These are phyloP conservation scores for Xylaria sp. DNA, from an alignment of 2,329 filamentous ascomycete genomes.

Conservation along the genomic window DNA sequence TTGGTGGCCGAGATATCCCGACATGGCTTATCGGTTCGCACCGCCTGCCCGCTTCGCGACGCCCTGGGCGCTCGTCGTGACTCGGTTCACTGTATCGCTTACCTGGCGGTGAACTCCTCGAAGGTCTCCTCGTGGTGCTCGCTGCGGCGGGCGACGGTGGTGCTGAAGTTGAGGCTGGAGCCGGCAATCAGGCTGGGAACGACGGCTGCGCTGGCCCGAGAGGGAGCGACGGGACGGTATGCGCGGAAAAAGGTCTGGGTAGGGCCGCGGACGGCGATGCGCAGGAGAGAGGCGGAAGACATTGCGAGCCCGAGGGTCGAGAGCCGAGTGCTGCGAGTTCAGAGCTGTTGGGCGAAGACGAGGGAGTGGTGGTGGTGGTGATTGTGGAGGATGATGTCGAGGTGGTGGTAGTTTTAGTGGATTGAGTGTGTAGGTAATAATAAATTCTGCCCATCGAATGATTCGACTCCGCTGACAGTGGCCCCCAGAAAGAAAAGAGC, in stretches of 20 bases:
- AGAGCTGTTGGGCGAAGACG: conserved; percentile 25
- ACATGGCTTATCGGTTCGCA: not conserved
- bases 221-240: conserved; percentile 68
- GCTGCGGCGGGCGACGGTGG: conserved; percentile 64
- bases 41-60: not conserved
- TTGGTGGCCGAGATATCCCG: conserved; percentile 25
- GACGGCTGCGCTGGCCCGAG: conserved; percentile 61
- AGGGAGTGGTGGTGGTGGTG: not conserved
- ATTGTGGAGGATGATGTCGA: conserved; percentile 17
- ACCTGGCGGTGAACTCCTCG: conserved; percentile 99
- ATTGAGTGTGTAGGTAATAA: conserved; percentile 24
- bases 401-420: conserved; percentile 21
- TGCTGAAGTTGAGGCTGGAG: conserved; percentile 69
- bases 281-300: conserved; percentile 76
- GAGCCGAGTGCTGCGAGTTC: conserved; percentile 8
- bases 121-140: conserved; percentile 95
- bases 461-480: conserved; percentile 40
- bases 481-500: conserved; percentile 33
- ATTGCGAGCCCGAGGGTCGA: conserved; percentile 56
- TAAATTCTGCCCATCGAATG: conserved; percentile 46
- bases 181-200: conserved; percentile 63
- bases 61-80: not conserved
- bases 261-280: conserved; percentile 75
- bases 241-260: conserved; percentile 72
- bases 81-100: conserved; percentile 54